A percentile compares a stretch with the other conserved stretches of the same genome.
phyloP scores from a whole-genome alignment of 2,329 filamentous ascomycete genomes.

The Colletotrichum navitas region DNA sequence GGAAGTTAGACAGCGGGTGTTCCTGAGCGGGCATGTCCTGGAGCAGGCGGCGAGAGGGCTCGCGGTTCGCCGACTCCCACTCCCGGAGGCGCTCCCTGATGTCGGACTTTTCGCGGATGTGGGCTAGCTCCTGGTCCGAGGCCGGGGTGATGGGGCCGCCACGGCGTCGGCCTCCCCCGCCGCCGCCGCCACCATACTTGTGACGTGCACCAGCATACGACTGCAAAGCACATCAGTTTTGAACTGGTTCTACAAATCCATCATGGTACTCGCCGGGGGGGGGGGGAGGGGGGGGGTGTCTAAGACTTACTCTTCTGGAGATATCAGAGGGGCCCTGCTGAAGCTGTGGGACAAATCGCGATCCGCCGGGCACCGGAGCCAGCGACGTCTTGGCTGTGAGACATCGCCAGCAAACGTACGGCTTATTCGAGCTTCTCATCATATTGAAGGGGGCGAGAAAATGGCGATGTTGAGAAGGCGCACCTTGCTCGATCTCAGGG shows the following conservation, averaged over 20 bases:
- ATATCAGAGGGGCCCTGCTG: constrained; percentile 16
- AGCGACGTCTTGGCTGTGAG: constrained; percentile 40
- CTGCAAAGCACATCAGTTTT: neutral
- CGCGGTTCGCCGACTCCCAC: constrained; percentile 57
- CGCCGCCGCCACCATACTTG: neutral
- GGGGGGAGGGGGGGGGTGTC: no score
- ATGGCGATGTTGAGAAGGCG: constrained; percentile 2
- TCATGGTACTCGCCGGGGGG: neutral
- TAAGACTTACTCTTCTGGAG: constrained; percentile 14
- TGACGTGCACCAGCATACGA: neutral
- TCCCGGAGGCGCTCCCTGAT: constrained; percentile 58
- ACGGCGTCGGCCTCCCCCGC: constrained; percentile 13
- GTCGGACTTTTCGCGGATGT: constrained; percentile 28
- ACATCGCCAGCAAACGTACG: constrained; percentile 53
- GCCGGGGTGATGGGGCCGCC: constrained; percentile 4
- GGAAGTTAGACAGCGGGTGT: constrained; percentile 48
- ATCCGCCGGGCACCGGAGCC: constrained; percentile 6
- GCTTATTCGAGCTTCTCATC: constrained; percentile 48
- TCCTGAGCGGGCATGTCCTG: constrained; percentile 48
- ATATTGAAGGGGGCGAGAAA: constrained; percentile 43
- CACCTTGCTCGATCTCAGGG: neutral
- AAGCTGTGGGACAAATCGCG: constrained; percentile 24
- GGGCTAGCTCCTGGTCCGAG: constrained; percentile 6
- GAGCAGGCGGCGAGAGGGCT: constrained; percentile 44
- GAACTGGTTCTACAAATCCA: neutral